phyloP scores from a whole-genome alignment of 345 rosid genomes.

The Eucalyptus polyanthemos region DNA sequence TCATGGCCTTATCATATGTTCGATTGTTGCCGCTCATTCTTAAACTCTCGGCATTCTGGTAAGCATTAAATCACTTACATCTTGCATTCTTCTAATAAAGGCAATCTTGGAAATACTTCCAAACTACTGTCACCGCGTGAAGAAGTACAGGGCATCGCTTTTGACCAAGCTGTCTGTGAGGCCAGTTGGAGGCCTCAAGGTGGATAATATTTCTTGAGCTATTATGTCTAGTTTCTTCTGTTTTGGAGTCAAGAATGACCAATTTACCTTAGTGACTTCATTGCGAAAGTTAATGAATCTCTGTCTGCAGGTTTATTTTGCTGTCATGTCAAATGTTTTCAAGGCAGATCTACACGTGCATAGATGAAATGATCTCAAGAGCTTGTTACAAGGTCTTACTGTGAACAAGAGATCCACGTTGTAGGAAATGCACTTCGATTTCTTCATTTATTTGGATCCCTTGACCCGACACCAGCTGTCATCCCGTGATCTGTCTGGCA shows the following conservation, averaged over 20 bases:
- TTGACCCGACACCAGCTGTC: conserved; percentile 21
- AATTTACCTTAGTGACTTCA: background rate
- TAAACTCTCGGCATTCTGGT: background rate
- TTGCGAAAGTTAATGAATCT: background rate
- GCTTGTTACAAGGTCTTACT: conserved; percentile 39
- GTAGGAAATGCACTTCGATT: conserved; percentile 41
- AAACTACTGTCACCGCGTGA: conserved; percentile 21
- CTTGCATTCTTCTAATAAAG: conserved; percentile 1
- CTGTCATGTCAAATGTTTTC: conserved; percentile 23
- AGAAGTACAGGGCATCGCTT: conserved; percentile 14
- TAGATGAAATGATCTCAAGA: conserved; percentile 44
- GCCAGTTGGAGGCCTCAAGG: conserved; percentile 45
- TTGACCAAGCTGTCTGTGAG: conserved; percentile 24
- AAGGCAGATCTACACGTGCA: conserved; percentile 17
- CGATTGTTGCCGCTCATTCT: background rate
- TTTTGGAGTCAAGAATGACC: background rate
- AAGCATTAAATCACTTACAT: background rate
- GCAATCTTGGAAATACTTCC: conserved; percentile 31
- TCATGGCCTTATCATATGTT: background rate
- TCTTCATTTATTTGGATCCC: conserved; percentile 36
- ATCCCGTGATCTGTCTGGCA: conserved; percentile 8
- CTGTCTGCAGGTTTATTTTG: conserved; percentile 40
- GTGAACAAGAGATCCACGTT: conserved; percentile 1
- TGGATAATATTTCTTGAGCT: background rate
- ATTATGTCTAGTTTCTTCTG: background rate